These are phyloP conservation scores for Immersiporthe knoxdaviesiana DNA, from an alignment of 2,329 filamentous ascomycete species.

Conservation along the genomic window DNA sequence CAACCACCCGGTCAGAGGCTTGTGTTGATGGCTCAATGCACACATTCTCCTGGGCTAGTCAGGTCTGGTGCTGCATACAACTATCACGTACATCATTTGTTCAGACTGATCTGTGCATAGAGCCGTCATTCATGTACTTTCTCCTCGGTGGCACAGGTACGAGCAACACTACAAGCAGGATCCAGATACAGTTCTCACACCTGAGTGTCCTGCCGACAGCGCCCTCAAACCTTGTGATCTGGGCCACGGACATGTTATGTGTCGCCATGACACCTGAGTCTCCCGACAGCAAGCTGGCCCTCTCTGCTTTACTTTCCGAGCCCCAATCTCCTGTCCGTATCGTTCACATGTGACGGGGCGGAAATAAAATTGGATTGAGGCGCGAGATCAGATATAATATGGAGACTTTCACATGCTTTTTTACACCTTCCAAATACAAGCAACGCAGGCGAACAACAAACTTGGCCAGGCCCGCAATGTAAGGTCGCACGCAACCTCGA, in stretches of 20 bases:
- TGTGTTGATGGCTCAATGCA: too few relatives aligned
- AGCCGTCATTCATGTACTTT: too few relatives aligned
- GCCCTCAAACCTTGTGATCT: not conserved
- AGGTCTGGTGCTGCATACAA: too few relatives aligned
- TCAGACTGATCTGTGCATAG: too few relatives aligned
- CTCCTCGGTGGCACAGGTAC: too few relatives aligned
- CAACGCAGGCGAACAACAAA: not conserved
- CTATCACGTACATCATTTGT: too few relatives aligned
- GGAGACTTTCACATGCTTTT: slow-evolving; percentile 12
- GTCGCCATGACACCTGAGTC: too few relatives aligned
- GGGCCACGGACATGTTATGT: not conserved
- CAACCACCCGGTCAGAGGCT: too few relatives aligned
- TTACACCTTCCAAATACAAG: not conserved
- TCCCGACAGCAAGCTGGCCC: not conserved
- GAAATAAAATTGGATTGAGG: not conserved
- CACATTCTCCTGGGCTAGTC: too few relatives aligned
- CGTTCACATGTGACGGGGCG: not conserved
- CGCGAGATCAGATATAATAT: not conserved
- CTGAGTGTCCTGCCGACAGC: not conserved
- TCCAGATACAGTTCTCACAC: not conserved
- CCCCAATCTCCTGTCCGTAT: not conserved
- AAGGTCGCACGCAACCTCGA: slow-evolving; percentile 1
- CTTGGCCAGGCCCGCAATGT: not conserved
- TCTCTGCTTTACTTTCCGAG: not conserved
- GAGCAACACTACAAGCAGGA: too few relatives aligned